Evolutionary conservation across 2,329 filamentous ascomycete genomes (phyloP).

Genomic region (Penicillium sp.): DNA sequence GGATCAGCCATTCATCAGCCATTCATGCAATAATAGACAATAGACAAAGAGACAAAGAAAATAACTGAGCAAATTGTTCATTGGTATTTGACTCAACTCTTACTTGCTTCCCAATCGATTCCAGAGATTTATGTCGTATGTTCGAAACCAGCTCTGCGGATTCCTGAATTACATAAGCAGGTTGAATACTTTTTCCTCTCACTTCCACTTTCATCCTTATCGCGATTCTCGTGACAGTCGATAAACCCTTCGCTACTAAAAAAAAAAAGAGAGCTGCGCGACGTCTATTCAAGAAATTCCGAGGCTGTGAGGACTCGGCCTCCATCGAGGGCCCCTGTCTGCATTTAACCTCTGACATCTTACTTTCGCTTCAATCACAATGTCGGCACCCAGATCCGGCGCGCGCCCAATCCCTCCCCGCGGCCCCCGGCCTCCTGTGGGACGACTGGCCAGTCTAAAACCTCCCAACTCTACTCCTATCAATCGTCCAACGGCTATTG

Average conservation of each 20-base stretch:
- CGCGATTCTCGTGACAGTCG: conserved; percentile 6
- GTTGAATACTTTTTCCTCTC: conserved; percentile 4
- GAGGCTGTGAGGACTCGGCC: conserved; percentile 5
- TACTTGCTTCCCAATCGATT: neutral
- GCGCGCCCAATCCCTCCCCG: conserved; percentile 31
- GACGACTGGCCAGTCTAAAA: conserved; percentile 41
- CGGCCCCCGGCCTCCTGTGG: conserved; percentile 28
- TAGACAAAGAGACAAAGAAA: neutral
- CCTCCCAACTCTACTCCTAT: conserved; percentile 37
- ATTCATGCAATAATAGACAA: neutral
- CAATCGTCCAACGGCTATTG: conserved; percentile 34
- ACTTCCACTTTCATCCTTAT: conserved; percentile 8
- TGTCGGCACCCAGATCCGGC: conserved; percentile 33
- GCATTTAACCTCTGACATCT: neutral
- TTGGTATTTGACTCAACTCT: neutral
- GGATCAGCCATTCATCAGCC: neutral
- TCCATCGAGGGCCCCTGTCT: neutral
- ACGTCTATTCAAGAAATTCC: neutral
- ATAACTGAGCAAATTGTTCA: neutral
- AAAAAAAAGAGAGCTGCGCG: neutral
- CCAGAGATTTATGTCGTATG: neutral
- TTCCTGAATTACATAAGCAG: neutral
- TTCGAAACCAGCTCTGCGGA: neutral
- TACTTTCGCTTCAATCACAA: conserved; percentile 12
- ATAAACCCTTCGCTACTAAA: conserved; percentile 2